Evolutionary conservation across 2,329 filamentous ascomycete species (phyloP), one percentile per base, ranked within the genome.

Genomic region (Ciborinia camelliae): DNA sequence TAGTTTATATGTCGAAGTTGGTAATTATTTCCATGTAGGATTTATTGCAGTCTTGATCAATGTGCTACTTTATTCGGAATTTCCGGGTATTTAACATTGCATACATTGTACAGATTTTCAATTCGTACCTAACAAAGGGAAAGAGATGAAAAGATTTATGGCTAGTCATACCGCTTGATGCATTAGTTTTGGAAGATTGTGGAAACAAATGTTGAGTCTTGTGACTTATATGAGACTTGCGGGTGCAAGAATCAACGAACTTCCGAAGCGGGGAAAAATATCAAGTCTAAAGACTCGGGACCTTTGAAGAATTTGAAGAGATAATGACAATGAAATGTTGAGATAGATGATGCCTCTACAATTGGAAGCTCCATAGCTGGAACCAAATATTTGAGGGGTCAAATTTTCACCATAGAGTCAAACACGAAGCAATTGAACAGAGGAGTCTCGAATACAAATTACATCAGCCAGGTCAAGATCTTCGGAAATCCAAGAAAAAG

Each of bases 181-280:
- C 20, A 57, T 57, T 57, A 5, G 26, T 45, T 18, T 45, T 5
- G 28, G 14, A 45, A 26, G n/a, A 28, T 23, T 20, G 12, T 35
- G 12, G 7, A 58, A 32, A 18, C 14, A 10, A 58, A 58, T 8
- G 12, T 23, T 45, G 54, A 26, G 54, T 58, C 54, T 57, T 58
- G 39, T 58, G 39, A 58, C 12, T 32, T n/a, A 15, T 23, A 15
- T 23, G 7, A 26, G 32, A 43, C 26, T 15, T 18, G 20, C 28
- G 54, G 28, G 39, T n/a, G 39, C 20, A 58, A 45, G 39, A 58
- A 45, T 58, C 39, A 45, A 58, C 18, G 41, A n/a, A n/a, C n/a
- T n/a, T n/a, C n/a, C n/a, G n/a, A 45, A 58, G 39, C 54, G 28
- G 20, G 20, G 39, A 58, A 45, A 20, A 32, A 45, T 2, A 58